These are phyloP conservation scores for Xylaria venustula DNA, from an alignment of 495 filamentous ascomycete species.

Conservation along the genomic window DNA sequence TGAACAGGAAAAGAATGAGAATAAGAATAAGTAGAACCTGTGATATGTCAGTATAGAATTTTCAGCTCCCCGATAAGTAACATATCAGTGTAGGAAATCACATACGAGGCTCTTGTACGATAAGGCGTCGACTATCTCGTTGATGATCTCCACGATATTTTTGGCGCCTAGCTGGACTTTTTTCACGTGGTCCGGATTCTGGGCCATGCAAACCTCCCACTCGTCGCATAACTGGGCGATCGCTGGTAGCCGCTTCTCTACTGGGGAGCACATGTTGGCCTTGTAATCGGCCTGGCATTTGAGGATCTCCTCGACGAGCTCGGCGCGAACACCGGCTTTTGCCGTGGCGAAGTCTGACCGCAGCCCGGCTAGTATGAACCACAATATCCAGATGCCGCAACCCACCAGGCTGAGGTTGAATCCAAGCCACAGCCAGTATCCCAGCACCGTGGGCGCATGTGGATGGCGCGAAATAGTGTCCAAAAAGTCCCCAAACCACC, in stretches of 20 bases:
- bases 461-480: constrained; percentile 74
- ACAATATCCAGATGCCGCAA: constrained; percentile 66
- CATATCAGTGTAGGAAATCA: constrained; percentile 40
- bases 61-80: not conserved
- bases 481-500: constrained; percentile 58
- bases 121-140: constrained; percentile 46
- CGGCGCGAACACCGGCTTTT: constrained; percentile 58
- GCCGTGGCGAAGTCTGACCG: constrained; percentile 72
- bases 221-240: constrained; percentile 68
- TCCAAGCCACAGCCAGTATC: constrained; percentile 71
- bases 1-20: constrained; percentile 55
- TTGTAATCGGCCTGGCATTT: constrained; percentile 66
- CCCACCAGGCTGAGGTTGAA: constrained; percentile 76
- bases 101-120: constrained; percentile 62
- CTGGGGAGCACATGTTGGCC: constrained; percentile 67
- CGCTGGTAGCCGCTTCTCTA: constrained; percentile 62
- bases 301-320: constrained; percentile 70
- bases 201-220: constrained; percentile 86
- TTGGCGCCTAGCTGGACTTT: constrained; percentile 39
- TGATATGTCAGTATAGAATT: constrained; percentile 19
- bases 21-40: constrained; percentile 57
- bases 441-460: constrained; percentile 79
- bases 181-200: constrained; percentile 41
- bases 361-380: constrained; percentile 67
- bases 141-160: constrained; percentile 46